Conservation (phyloP, 2,329 filamentous ascomycete species). For the Neocucurbitaria cava region DNA sequence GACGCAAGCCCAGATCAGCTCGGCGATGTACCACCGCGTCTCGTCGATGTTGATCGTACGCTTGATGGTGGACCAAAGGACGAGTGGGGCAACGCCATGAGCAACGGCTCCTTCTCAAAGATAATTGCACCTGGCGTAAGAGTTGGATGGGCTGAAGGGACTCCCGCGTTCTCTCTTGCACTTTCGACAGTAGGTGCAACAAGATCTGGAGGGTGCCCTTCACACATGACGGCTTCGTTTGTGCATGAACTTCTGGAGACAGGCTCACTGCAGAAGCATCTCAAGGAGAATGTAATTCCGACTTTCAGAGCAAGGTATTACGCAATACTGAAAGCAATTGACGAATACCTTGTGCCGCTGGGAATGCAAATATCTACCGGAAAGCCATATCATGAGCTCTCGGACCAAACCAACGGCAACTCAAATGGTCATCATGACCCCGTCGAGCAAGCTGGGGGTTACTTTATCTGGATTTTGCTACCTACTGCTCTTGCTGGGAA, state of each 20-base stretch:
- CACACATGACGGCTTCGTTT: constrained; percentile 61
- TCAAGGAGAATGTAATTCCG: constrained; percentile 58
- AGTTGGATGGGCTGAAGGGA: constrained; percentile 81
- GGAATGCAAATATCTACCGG: constrained; percentile 57
- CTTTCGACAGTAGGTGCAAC: constrained; percentile 60
- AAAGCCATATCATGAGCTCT: constrained; percentile 7
- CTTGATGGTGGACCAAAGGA: constrained; percentile 63
- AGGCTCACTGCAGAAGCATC: constrained; percentile 57
- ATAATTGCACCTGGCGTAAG: constrained; percentile 60
- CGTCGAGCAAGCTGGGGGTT: constrained; percentile 69
- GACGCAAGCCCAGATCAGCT: constrained; percentile 12
- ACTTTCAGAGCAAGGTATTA: constrained; percentile 59
- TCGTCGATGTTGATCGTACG: constrained; percentile 76
- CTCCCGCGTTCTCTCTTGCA: constrained; percentile 63
- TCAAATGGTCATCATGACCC: constrained; percentile 28
- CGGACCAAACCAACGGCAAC: neutral
- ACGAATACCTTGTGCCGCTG: constrained; percentile 63
- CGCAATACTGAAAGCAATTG: constrained; percentile 63
- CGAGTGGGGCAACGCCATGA: constrained; percentile 76
- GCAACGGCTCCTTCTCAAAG: constrained; percentile 90
- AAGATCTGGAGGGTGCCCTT: constrained; percentile 62
- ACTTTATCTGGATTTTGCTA: constrained; percentile 78
- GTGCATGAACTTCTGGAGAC: constrained; percentile 59
- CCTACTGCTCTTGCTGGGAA: constrained; percentile 58
- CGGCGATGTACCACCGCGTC: constrained; percentile 63